Evolutionary conservation across 164 flowering plant species (phyloP), one percentile per base, ranked within the genome.

Genomic region (Cinnamomum chago): DNA sequence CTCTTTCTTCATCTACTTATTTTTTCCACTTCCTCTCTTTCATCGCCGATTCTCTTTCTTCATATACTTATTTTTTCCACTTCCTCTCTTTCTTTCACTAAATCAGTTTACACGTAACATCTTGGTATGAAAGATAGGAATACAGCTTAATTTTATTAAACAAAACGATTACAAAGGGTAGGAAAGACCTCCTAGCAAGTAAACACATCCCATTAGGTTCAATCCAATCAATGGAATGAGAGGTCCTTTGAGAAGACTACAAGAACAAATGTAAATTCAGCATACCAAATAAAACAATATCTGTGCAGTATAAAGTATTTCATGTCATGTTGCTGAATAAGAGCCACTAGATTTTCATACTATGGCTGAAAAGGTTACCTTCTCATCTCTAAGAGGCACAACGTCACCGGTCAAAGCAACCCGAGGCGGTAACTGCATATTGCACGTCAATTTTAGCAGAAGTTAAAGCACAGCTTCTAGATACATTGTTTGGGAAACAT

Each of bases 361-460:
- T 60, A 51, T n/a, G 27, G 20, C 6, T 18, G 58, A 24, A 74
- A 62, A 51, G 0, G 7, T 73, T 83, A 94, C 98, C 96, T 87
- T 88, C 67, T 85, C 82, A 40, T 88, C 92, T 72, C 69, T 78
- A 71, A 90, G 86, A 84, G 85, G 87, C n/a, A 79, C 74, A 72
- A 90, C 76, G 71, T 92, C 98, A 28, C 98, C 97, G 52, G 83
- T 81, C 65, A 95, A 79, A 87, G 97, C 97, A 86, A 92, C 88
- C 82, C 97, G 86, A 40, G 88, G 78, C 35, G 97, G 98, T 40
- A 85, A 76, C 97, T 95, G 92, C 82, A 88, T 52, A 33, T 76
- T 14, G 50, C 2, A 64, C 4, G 47, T 50, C 55, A 62, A 73
- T 15, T 58, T 67, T 58, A 50, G 30, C 12, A 22, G 14, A 33